Base-by-base conservation (phyloP, 1,284 basidiomycete genomes). In the Ganoderma leucocontextum region DNA sequence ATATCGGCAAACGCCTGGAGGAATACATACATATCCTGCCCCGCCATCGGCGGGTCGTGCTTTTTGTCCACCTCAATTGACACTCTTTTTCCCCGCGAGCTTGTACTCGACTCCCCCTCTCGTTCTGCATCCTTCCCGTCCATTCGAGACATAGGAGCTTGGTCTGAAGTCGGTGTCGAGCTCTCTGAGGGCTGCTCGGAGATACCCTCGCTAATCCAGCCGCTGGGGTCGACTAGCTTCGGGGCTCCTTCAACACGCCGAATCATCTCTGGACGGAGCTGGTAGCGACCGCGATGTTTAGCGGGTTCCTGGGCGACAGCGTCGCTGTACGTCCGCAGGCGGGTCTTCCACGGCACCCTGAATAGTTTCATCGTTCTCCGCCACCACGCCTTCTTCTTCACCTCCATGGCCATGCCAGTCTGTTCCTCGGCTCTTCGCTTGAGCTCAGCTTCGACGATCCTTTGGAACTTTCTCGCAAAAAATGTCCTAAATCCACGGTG, bases 211-310 rank as follows among this genome's bases (percentile, higher is more conserved):
- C 83, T 87, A 52, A 91, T 84, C 85, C 84, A 88, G 12, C 93
- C 95, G 80, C 91, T 96, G 2, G 94, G 94, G 77, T 97, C 91
- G 57, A 98, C 86, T n/a, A 89, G 85, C 70, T 91, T 92, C 1
- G 94, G 93, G 0, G 90, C 90, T 62, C 88, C 89, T 65, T 95
- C 91, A 80, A 95, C 88, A 47, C 95, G 84, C 52, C 91, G 89
- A 74, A 97, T 96, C 95, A 97, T 97, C 70, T 94, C 91, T 41
- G 91, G 84, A 52, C 87, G 82, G n/a, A 96, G 72, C 41, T 74
- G 75, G 36, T 71, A 57, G 25, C 72, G 66, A 10, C 71, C 65
- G 15, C 72, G 75, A 22, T 72, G 67, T 19, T 67, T 63, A 19
- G 59, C 59, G 1, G 70, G 59, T 17, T 70, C 69, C 39, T 65